These are phyloP conservation scores for Acanthamoeba triangularis DNA, from an alignment of 208 protist species.

Conservation along the genomic window DNA sequence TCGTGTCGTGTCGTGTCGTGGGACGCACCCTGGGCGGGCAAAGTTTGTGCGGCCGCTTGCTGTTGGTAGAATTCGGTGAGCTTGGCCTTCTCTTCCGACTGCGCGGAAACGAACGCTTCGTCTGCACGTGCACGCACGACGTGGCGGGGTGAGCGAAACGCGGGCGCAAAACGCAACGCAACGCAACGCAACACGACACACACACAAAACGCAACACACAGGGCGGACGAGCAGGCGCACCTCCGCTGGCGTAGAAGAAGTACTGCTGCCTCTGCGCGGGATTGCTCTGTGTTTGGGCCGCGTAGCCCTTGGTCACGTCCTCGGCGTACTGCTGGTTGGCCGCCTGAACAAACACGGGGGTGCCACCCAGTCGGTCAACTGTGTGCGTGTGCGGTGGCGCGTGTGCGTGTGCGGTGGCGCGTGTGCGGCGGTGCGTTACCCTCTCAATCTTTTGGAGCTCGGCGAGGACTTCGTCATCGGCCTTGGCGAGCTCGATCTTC, in stretches of 20 bases:
- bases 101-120: conserved; percentile 11
- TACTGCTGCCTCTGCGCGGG: background rate
- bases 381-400: background rate
- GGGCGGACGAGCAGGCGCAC: background rate
- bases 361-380: background rate
- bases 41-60: too few species aligned
- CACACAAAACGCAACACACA: too few species aligned
- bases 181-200: background rate
- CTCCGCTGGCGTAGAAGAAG: conserved; percentile 14
- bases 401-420: background rate
- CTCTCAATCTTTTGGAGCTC: conserved; percentile 25
- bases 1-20: too few species aligned
- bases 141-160: too few species aligned
- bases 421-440: background rate
- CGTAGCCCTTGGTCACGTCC: conserved; percentile 19
- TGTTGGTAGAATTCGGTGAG: conserved; percentile 10
- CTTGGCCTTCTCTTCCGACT: conserved; percentile 13
- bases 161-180: background rate
- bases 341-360: background rate
- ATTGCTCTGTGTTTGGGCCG: background rate
- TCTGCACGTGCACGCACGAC: background rate
- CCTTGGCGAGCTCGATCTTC: conserved; percentile 8
- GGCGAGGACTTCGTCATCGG: background rate
- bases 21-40: background rate
- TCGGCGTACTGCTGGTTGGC: conserved; percentile 27